Evolutionary conservation across 2,329 filamentous ascomycete genomes (phyloP).

Genomic region (Knoxdaviesia proteae): DNA sequence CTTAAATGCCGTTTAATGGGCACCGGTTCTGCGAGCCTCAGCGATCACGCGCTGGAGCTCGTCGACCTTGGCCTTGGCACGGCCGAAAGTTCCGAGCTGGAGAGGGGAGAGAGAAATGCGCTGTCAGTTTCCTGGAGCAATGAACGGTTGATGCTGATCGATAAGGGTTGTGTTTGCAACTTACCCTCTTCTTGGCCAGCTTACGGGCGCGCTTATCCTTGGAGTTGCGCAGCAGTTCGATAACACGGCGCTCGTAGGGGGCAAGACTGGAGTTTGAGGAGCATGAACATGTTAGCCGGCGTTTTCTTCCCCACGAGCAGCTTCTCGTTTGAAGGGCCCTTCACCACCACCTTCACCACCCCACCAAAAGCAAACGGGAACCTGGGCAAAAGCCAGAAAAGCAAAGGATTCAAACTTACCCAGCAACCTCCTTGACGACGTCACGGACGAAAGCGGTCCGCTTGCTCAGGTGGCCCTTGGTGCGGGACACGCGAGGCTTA

Average conservation of each 20-base stretch:
- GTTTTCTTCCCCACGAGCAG: background rate
- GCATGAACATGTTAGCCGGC: constrained; percentile 10
- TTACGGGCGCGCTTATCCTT: constrained; percentile 99
- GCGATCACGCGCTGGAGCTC: constrained; percentile 97
- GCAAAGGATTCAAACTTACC: constrained; percentile 32
- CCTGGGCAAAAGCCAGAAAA: no score
- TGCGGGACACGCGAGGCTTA: constrained; percentile 62
- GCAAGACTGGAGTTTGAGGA: constrained; percentile 37
- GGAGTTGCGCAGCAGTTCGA: constrained; percentile 96
- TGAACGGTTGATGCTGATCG: background rate
- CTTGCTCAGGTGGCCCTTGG: constrained; percentile 94
- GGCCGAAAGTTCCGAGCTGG: constrained; percentile 92
- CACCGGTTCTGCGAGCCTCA: constrained; percentile 53
- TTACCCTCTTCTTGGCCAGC: constrained; percentile 96
- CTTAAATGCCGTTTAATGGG: constrained; percentile 25
- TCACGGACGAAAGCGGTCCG: constrained; percentile 92
- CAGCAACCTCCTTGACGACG: constrained; percentile 95
- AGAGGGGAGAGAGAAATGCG: background rate
- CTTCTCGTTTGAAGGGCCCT: background rate
- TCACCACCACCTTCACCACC: no score
- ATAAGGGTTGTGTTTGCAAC: constrained; percentile 14
- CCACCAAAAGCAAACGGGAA: background rate
- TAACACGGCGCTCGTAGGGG: constrained; percentile 94
- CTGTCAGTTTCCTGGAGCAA: constrained; percentile 8
- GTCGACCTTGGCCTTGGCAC: constrained; percentile 99